phyloP scores from a whole-genome alignment of 441 rosid genomes.

The Erysimum pusillum region DNA sequence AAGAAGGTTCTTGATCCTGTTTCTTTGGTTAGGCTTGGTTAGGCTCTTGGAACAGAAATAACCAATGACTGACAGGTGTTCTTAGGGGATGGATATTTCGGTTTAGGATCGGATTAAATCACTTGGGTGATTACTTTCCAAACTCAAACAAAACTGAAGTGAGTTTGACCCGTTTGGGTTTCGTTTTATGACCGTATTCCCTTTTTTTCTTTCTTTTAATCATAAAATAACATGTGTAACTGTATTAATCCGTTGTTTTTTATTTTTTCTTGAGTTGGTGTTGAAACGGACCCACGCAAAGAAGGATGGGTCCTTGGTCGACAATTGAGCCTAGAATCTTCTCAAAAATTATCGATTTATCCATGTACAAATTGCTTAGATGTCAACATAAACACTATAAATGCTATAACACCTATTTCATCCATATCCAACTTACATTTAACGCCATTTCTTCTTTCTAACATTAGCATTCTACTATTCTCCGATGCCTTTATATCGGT shows the following conservation, averaged over 20 bases:
- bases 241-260: background rate
- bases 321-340: background rate
- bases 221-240: background rate
- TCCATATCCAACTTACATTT: background rate
- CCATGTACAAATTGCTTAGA: background rate
- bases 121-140: background rate
- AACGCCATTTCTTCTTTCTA: background rate
- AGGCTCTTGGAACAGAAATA: background rate
- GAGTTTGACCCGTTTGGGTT: background rate
- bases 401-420: background rate
- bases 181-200: background rate
- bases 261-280: background rate
- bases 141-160: background rate
- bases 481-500: background rate
- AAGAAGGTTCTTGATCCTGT: slow-evolving; percentile 31
- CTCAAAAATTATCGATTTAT: background rate
- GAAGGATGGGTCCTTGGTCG: background rate
- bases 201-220: background rate
- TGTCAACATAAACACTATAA: background rate
- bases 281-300: slow-evolving; percentile 1
- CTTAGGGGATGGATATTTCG: background rate
- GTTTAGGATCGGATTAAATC: background rate
- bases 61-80: background rate
- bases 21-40: slow-evolving; percentile 18
- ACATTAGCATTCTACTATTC: background rate